These are phyloP conservation scores for Kalaharituber pfeilii DNA, from an alignment of 2,329 filamentous ascomycete genomes.

Conservation along the genomic window DNA sequence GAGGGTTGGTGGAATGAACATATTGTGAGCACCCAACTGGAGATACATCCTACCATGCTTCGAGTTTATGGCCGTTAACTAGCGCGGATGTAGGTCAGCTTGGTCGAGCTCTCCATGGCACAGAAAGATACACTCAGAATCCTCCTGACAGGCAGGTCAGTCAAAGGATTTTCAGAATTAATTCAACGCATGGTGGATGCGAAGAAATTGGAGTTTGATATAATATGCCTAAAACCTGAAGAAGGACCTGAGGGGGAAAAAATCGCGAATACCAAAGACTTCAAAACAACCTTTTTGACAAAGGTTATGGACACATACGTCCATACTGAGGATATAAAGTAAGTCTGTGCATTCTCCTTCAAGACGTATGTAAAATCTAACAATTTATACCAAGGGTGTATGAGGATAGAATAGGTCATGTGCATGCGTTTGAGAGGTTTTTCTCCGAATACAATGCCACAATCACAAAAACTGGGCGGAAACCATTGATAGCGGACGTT, in stretches of 20 bases:
- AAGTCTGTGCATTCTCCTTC: slow-evolving; percentile 42
- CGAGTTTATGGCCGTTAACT: slow-evolving; percentile 2
- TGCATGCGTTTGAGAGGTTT: slow-evolving; percentile 70
- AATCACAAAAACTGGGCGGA: slow-evolving; percentile 31
- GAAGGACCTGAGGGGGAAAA: slow-evolving; percentile 62
- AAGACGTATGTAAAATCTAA: too few species aligned
- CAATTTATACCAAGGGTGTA: slow-evolving; percentile 38
- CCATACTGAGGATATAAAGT: slow-evolving; percentile 57
- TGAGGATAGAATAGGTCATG: slow-evolving; percentile 49
- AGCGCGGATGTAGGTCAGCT: slow-evolving; percentile 34
- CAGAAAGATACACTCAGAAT: slow-evolving; percentile 75
- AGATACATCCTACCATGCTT: not conserved
- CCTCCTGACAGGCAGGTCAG: slow-evolving; percentile 70
- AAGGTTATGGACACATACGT: slow-evolving; percentile 74
- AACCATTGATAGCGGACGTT: slow-evolving; percentile 56
- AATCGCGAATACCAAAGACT: slow-evolving; percentile 70
- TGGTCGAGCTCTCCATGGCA: slow-evolving; percentile 63
- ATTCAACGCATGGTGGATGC: slow-evolving; percentile 64
- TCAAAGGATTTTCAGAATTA: slow-evolving; percentile 57
- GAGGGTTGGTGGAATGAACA: slow-evolving; percentile 93
- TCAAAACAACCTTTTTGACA: slow-evolving; percentile 74
- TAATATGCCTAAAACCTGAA: slow-evolving; percentile 72
- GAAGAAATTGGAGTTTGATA: slow-evolving; percentile 69
- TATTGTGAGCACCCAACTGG: slow-evolving; percentile 46
- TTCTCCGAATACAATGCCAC: slow-evolving; percentile 58